A percentile compares a stretch with the other conserved stretches of the same genome.
Conservation (phyloP, 2,329 filamentous ascomycete species). For the Alternaria sp. region DNA sequence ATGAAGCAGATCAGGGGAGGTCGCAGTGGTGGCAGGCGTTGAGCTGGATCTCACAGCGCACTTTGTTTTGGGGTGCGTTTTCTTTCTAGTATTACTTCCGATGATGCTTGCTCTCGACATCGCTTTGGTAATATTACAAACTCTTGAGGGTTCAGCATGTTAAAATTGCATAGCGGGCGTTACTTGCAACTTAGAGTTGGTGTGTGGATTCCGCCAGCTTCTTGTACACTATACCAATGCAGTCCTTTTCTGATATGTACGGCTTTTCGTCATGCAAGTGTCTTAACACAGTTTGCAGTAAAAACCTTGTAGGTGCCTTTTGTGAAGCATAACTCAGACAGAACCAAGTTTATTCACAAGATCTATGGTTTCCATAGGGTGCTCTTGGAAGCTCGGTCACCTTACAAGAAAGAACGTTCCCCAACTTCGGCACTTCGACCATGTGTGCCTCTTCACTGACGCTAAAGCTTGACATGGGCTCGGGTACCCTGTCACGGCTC, state of each 20-base stretch:
- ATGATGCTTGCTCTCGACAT: neutral
- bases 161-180: slow-evolving; percentile 23
- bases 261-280: neutral
- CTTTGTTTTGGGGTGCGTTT: neutral
- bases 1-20: slow-evolving; percentile 42
- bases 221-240: slow-evolving; percentile 6
- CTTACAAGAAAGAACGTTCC: neutral
- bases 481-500: too few relatives aligned
- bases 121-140: slow-evolving; percentile 2
- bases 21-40: slow-evolving; percentile 37
- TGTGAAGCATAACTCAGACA: neutral
- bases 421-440: neutral
- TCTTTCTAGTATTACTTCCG: neutral
- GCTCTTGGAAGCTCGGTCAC: neutral
- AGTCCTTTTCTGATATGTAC: neutral
- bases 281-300: neutral
- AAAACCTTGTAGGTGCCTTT: neutral
- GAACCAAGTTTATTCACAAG: neutral
- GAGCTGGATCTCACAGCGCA: neutral
- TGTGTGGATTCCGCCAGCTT: neutral
- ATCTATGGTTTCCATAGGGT: neutral
- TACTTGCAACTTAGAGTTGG: slow-evolving; percentile 5
- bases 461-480: too few relatives aligned
- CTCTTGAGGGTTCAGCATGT: slow-evolving; percentile 1
- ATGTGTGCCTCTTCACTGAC: neutral